Conservation (phyloP, 768 basidiomycete genomes). For the Mrakia frigida region DNA sequence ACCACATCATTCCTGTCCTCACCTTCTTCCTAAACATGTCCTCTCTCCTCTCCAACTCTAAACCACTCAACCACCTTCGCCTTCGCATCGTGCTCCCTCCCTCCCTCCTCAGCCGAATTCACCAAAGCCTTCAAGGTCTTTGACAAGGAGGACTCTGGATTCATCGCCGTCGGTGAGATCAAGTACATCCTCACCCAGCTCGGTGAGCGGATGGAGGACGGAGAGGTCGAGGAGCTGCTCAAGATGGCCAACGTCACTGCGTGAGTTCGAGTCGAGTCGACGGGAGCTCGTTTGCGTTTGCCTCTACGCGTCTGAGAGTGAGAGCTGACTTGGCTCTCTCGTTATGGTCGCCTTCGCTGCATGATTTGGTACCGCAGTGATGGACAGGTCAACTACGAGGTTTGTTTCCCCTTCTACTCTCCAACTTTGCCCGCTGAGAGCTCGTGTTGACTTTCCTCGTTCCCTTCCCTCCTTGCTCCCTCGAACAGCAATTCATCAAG, state of each 20-base stretch:
- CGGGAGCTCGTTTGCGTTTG: conserved; percentile 13
- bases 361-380: conserved; percentile 54
- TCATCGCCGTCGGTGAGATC: conserved; percentile 84
- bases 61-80: not conserved
- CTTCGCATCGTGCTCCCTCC: too few relatives aligned
- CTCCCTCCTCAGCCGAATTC: conserved; percentile 72
- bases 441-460: conserved; percentile 37
- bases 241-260: conserved; percentile 89
- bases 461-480: conserved; percentile 41
- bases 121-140: conserved; percentile 99
- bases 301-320: conserved; percentile 7
- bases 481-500: conserved; percentile 43
- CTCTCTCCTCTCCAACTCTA: conserved; percentile 14
- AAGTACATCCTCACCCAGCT: conserved; percentile 91
- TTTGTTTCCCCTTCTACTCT: conserved; percentile 13
- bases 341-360: not conserved
- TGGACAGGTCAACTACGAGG: conserved; percentile 95
- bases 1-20: not conserved
- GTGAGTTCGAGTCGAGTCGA: conserved; percentile 50
- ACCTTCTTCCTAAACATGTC: not conserved
- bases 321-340: conserved; percentile 19
- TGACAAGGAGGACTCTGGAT: conserved; percentile 90
- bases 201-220: conserved; percentile 96
- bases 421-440: conserved; percentile 46
- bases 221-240: conserved; percentile 94